phyloP scores from a whole-genome alignment of 257 asterid genomes.

The Primulina huaijiensis region DNA sequence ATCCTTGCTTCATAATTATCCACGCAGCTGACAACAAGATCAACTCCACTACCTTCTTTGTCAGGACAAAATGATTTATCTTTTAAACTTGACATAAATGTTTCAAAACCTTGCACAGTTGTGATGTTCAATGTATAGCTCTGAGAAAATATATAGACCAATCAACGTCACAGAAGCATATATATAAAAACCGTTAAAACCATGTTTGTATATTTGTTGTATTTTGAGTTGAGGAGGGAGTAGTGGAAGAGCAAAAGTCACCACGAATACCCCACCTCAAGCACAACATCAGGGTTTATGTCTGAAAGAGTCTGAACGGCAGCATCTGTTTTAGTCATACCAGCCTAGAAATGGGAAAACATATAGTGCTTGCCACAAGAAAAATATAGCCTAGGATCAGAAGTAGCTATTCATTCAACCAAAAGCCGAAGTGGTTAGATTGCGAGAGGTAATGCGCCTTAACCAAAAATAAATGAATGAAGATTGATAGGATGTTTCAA shows the following conservation, averaged over 20 bases:
- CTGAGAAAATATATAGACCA: constrained; percentile 41
- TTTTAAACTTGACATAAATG: constrained; percentile 78
- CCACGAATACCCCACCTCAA: constrained; percentile 60
- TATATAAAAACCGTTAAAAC: constrained; percentile 6
- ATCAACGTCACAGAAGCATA: constrained; percentile 23
- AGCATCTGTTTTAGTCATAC: constrained; percentile 99
- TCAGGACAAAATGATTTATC: constrained; percentile 62
- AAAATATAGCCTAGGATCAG: background rate
- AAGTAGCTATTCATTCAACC: background rate
- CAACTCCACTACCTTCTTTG: constrained; percentile 79
- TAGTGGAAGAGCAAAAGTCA: constrained; percentile 11
- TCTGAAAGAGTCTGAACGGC: constrained; percentile 94
- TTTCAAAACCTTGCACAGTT: constrained; percentile 91
- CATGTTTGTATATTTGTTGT: constrained; percentile 4
- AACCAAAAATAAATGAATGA: constrained; percentile 1
- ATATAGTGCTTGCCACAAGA: constrained; percentile 20
- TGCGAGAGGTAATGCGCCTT: background rate
- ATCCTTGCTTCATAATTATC: constrained; percentile 99
- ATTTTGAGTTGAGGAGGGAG: background rate
- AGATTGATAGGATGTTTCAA: constrained; percentile 2
- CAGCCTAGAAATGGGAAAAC: constrained; percentile 47
- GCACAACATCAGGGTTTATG: constrained; percentile 97
- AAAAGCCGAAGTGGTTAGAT: constrained; percentile 1
- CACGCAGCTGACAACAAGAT: constrained; percentile 93
- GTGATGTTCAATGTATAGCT: constrained; percentile 95